phyloP scores from a whole-genome alignment of 768 basidiomycete genomes.

The Termitomyces sp. region DNA sequence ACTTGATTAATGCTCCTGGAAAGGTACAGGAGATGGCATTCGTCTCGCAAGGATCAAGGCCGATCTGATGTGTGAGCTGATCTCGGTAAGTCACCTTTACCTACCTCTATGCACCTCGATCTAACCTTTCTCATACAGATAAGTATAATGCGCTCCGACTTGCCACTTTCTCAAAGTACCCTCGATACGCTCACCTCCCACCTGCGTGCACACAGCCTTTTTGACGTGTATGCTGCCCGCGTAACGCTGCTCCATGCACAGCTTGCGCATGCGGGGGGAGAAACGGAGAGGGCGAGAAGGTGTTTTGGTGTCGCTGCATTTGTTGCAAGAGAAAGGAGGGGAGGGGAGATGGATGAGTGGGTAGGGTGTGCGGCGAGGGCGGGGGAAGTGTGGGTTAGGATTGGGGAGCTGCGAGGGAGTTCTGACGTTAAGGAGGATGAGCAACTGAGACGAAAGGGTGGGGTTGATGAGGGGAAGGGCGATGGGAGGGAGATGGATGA shows the following conservation, averaged over 20 bases:
- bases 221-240: conserved; percentile 49
- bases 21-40: background rate
- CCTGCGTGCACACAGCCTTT: conserved; percentile 53
- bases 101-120: background rate
- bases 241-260: conserved; percentile 69
- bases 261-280: conserved; percentile 62
- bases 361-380: conserved; percentile 43
- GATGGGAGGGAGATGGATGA: conserved; percentile 19
- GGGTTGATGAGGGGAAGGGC: background rate
- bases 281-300: conserved; percentile 43
- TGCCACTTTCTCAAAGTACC: conserved; percentile 51
- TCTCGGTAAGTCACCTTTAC: conserved; percentile 44
- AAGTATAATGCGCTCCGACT: conserved; percentile 63
- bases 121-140: conserved; percentile 31
- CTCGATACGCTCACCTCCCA: conserved; percentile 53
- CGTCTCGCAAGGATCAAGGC: conserved; percentile 55
- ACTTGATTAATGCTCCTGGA: too few species aligned
- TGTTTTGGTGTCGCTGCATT: conserved; percentile 62
- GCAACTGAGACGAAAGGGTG: too few species aligned
- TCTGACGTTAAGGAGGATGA: too few species aligned
- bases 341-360: conserved; percentile 28
- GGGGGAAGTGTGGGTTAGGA: conserved; percentile 43
- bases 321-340: conserved; percentile 23
- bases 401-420: conserved; percentile 28
- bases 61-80: conserved; percentile 65